A percentile compares a stretch with the other conserved stretches of the same genome.
These are phyloP conservation scores for Suillus alpinus DNA, from an alignment of 768 basidiomycete species.

Conservation along the genomic window DNA sequence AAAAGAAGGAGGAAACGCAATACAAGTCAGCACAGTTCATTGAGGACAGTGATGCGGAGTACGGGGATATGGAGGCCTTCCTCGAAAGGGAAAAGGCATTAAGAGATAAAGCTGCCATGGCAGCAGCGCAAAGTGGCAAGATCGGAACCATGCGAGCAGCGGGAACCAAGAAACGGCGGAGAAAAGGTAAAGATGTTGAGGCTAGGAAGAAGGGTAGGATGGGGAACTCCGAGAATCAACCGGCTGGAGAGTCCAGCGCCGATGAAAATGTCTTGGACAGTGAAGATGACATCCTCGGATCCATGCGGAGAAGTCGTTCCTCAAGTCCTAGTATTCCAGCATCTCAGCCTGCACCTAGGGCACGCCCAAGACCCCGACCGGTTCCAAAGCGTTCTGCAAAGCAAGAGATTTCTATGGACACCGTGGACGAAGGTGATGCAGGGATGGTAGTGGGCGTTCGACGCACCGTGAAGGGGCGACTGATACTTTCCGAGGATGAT, in stretches of 20 bases:
- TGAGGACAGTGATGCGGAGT: conserved; percentile 85
- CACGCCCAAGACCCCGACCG: conserved; percentile 39
- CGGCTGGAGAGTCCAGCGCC: conserved; percentile 29
- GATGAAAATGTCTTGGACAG: conserved; percentile 15
- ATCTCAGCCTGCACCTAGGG: conserved; percentile 14
- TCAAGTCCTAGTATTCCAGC: conserved; percentile 19
- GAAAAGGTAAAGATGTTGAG: conserved; percentile 42
- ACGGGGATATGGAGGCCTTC: conserved; percentile 79
- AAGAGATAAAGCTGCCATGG: conserved; percentile 50
- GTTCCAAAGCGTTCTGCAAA: conserved; percentile 30
- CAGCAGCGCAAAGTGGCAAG: conserved; percentile 42
- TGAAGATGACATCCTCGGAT: conserved; percentile 23
- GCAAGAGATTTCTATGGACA: neutral
- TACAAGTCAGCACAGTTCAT: conserved; percentile 93
- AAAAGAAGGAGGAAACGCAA: conserved; percentile 63
- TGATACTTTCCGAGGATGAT: conserved; percentile 40
- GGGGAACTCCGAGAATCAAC: conserved; percentile 23
- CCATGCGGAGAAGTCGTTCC: conserved; percentile 24
- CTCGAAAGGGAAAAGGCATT: conserved; percentile 67
- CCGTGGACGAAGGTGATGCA: neutral
- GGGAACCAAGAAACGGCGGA: conserved; percentile 60
- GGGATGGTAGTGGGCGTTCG: conserved; percentile 2
- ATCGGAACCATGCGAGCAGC: conserved; percentile 42
- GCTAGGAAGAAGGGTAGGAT: conserved; percentile 38
- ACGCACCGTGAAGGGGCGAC: conserved; percentile 23